Base-by-base conservation (phyloP, 108 stramenopile genomes). In the Seminavis robusta region DNA sequence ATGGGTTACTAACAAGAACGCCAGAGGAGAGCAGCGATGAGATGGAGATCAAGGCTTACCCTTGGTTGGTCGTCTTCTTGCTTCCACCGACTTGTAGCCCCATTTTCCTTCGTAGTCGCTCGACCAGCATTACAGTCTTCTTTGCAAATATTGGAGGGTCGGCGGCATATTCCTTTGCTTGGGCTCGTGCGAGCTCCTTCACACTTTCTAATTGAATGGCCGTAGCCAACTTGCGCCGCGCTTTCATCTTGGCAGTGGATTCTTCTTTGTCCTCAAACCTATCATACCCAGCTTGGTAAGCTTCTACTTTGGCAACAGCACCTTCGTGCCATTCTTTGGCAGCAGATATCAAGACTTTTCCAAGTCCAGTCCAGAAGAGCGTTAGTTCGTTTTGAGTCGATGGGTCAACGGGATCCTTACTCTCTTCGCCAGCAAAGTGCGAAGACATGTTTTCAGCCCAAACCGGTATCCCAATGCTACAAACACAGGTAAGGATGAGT, bases 381-480 rank as follows among this genome's bases (percentile, higher is more conserved):
- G 19, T 52, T 25, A 17, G 26, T 10, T 23, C 52, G 16, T 52
- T 16, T n/a, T 52, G n/a, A 48, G 23, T 25, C n/a, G 27, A n/a
- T 21, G 16, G 47, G 5, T 3, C 20, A 3, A 26, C 27, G 4
- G 47, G 13, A 5, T 37, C 49, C 19, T 23, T 25, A 13, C 54
- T 17, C 31, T 46, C 28, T 11, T 45, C 33, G 6, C 3, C n/a
- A n/a, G n/a, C n/a, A n/a, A n/a, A n/a, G n/a, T n/a, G n/a, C n/a
- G n/a, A n/a, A n/a, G n/a, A n/a, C n/a, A n/a, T n/a, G n/a, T n/a
- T 45, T 15, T 65, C 68, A 25, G 56, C 39, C 37, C 58, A 77
- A 7, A 74, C 74, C 24, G 84, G 84, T 10, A 85, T 25, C 1
- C 84, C 84, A 53, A 76, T 66, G 33, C 71, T 68, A 15, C 71